Conservation (phyloP, 176 grass and related monocot genomes). For the Aegilops longissima region DNA sequence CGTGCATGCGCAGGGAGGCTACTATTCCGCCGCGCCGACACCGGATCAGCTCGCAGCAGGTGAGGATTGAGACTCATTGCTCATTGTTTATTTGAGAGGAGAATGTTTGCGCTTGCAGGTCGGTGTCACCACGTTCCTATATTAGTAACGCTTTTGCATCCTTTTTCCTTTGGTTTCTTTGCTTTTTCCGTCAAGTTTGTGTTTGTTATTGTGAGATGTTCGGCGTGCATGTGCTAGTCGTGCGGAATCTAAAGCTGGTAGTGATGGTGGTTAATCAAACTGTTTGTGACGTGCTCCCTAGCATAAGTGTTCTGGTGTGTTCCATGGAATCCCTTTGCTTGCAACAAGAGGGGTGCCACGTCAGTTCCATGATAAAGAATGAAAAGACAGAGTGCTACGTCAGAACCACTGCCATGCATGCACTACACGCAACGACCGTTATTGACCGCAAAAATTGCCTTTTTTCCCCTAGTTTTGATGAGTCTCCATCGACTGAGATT, state of each 20-base stretch:
- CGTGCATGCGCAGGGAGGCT: constrained; percentile 20
- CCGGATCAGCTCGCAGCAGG: constrained; percentile 21
- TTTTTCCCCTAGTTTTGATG: no score
- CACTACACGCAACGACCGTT: not conserved
- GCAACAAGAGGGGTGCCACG: not conserved
- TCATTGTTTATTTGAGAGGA: not conserved
- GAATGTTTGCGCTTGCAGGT: not conserved
- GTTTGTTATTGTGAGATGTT: not conserved
- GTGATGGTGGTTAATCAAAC: not conserved
- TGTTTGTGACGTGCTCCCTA: not conserved
- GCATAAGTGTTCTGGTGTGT: no score
- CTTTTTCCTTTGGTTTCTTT: not conserved
- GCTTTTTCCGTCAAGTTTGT: not conserved
- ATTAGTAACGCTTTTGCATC: not conserved
- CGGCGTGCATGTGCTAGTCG: constrained; percentile 40
- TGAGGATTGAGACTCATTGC: not conserved
- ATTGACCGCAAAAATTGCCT: not conserved
- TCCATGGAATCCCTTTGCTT: constrained; percentile 12
- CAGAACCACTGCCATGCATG: not conserved
- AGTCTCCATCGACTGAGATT: no score
- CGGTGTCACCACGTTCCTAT: not conserved
- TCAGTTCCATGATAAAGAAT: not conserved
- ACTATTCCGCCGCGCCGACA: constrained; percentile 13
- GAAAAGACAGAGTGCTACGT: not conserved
- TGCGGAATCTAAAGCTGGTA: constrained; percentile 19